Conservation (phyloP, 202 grass and related monocot species). For the Setaria viridis region DNA sequence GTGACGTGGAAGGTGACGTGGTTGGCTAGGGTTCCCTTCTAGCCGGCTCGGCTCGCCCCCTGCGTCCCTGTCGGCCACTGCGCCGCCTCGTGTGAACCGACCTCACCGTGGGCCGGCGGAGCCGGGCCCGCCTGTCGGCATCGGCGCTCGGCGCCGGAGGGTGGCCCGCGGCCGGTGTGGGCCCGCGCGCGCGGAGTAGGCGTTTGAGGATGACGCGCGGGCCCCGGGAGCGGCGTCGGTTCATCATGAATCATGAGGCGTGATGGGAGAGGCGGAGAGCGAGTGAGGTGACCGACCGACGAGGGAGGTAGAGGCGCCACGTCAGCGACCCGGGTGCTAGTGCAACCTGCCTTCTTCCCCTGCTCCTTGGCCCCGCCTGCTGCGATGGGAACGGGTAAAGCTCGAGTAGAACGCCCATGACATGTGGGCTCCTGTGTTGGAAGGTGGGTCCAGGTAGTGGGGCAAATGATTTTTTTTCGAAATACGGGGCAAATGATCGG, state of each 20-base stretch:
- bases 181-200: background rate
- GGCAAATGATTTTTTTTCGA: too few relatives aligned
- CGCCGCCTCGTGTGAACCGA: slow-evolving; percentile 29
- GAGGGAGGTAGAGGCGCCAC: slow-evolving; percentile 16
- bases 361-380: background rate
- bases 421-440: background rate
- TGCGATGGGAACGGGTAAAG: background rate
- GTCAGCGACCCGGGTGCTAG: background rate
- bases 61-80: background rate
- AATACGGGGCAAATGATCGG: too few relatives aligned
- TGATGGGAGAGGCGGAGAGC: background rate
- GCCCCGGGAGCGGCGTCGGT: background rate
- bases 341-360: slow-evolving; percentile 24
- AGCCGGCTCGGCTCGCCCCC: background rate
- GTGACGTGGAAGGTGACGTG: slow-evolving; percentile 64
- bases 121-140: background rate
- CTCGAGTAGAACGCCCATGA: accelerated
- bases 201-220: background rate
- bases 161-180: background rate
- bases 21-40: slow-evolving; percentile 45
- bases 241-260: too few relatives aligned
- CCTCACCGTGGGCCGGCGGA: background rate
- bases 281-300: slow-evolving; percentile 22
- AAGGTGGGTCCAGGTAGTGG: background rate
- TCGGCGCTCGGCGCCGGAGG: background rate